phyloP scores from a whole-genome alignment of 371 early-diverging fungal species.

The Ordospora pajunii region DNA sequence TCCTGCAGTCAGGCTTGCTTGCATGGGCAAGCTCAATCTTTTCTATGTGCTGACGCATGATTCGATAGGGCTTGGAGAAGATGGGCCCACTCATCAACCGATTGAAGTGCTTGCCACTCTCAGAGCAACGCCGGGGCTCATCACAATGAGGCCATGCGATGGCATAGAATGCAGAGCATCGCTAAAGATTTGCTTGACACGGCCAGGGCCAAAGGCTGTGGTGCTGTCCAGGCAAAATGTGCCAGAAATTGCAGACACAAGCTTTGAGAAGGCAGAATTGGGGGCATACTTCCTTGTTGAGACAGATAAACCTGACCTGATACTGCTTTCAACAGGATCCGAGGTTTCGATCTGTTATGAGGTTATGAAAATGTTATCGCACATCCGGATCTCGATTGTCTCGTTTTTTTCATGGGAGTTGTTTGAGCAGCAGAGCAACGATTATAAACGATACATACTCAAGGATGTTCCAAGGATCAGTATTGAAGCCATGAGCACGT shows the following conservation, averaged over 20 bases:
- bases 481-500: slow-evolving; percentile 82
- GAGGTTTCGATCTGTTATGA: slow-evolving; percentile 80
- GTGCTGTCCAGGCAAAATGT: slow-evolving; percentile 84
- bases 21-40: slow-evolving; percentile 73
- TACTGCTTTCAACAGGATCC: slow-evolving; percentile 81
- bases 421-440: slow-evolving; percentile 76
- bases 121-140: slow-evolving; percentile 82
- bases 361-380: slow-evolving; percentile 67
- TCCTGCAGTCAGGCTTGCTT: slow-evolving; percentile 80
- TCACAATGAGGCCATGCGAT: slow-evolving; percentile 81
- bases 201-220: slow-evolving; percentile 71
- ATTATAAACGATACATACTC: slow-evolving; percentile 75
- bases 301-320: slow-evolving; percentile 68
- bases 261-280: slow-evolving; percentile 64
- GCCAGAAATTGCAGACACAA: slow-evolving; percentile 73
- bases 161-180: slow-evolving; percentile 71
- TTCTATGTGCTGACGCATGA: slow-evolving; percentile 96
- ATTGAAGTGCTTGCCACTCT: slow-evolving; percentile 85
- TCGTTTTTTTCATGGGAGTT: slow-evolving; percentile 86
- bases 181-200: slow-evolving; percentile 49
- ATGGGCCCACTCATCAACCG: slow-evolving; percentile 98
- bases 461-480: slow-evolving; percentile 70
- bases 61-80: slow-evolving; percentile 89
- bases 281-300: slow-evolving; percentile 61
- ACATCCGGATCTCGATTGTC: slow-evolving; percentile 69